These are phyloP conservation scores for Aegilops tauschii DNA, from an alignment of 176 grass and related monocot genomes.

Conservation along the genomic window DNA sequence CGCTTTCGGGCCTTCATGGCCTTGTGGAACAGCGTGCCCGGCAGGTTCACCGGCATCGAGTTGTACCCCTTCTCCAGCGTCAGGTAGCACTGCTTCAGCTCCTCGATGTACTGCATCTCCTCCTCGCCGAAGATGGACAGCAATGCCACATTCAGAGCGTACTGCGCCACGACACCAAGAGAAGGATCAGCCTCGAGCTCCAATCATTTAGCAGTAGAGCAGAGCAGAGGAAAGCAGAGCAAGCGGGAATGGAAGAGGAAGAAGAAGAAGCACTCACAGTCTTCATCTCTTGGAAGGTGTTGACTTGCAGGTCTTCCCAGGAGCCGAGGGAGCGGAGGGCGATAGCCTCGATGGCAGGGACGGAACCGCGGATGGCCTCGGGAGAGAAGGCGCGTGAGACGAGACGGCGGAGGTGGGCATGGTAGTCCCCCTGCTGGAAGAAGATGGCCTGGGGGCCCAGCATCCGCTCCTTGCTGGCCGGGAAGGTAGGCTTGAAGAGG, in stretches of 20 bases:
- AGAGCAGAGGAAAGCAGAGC: background rate
- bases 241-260: no score
- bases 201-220: background rate
- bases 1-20: conserved; percentile 83
- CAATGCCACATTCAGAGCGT: conserved; percentile 93
- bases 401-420: conserved; percentile 76
- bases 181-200: background rate
- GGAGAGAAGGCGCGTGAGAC: conserved; percentile 89
- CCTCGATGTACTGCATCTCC: conserved; percentile 82
- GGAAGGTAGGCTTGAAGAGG: conserved; percentile 97
- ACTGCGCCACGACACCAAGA: conserved; percentile 36
- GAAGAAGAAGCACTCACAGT: conserved; percentile 36
- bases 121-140: conserved; percentile 92
- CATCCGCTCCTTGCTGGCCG: conserved; percentile 99
- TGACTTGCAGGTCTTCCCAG: conserved; percentile 63
- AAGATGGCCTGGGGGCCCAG: conserved; percentile 89
- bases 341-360: conserved; percentile 65
- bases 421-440: conserved; percentile 95
- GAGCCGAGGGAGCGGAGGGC: conserved; percentile 54
- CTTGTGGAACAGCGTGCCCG: conserved; percentile 91
- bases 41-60: conserved; percentile 96
- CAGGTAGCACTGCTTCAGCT: conserved; percentile 94
- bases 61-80: conserved; percentile 97
- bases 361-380: conserved; percentile 64
- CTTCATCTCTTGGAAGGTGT: conserved; percentile 99